Percentiles rank a stretch among this genome's conserved stretches.
These are phyloP conservation scores for Aphanomyces cochlioides DNA, from an alignment of 352 stramenopile genomes.

Conservation along the genomic window DNA sequence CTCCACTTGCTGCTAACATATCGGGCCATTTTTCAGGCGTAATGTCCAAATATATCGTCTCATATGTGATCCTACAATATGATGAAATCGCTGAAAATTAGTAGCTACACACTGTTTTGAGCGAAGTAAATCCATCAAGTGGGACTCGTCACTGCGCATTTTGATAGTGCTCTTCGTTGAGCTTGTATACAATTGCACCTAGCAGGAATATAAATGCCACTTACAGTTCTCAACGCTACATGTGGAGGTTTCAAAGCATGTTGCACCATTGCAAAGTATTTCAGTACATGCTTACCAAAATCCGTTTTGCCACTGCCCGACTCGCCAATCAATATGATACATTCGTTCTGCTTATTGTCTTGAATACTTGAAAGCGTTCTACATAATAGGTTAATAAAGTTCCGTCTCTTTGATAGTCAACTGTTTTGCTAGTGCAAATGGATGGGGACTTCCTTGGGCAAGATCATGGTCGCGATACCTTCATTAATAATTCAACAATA, in stretches of 20 bases:
- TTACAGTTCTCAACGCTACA: not conserved
- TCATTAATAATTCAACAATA: not conserved
- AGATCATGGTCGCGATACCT: constrained; percentile 28
- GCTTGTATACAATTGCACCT: constrained; percentile 69
- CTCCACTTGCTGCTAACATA: constrained; percentile 53
- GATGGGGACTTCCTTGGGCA: constrained; percentile 41
- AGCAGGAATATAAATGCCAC: constrained; percentile 30
- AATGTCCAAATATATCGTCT: constrained; percentile 69
- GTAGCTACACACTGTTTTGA: constrained; percentile 39
- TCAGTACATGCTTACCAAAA: constrained; percentile 70
- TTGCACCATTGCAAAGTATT: constrained; percentile 63
- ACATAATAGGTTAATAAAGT: not conserved
- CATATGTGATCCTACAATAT: constrained; percentile 48
- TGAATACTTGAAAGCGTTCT: not conserved
- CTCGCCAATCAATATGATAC: constrained; percentile 51
- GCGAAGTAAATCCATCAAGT: constrained; percentile 69
- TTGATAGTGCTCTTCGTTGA: constrained; percentile 80
- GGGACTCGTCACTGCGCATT: constrained; percentile 71
- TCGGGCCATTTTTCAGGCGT: constrained; percentile 57
- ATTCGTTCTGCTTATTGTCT: constrained; percentile 7
- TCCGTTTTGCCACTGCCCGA: constrained; percentile 76
- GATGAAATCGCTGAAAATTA: constrained; percentile 2
- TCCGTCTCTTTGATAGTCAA: constrained; percentile 20
- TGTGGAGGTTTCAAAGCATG: constrained; percentile 33
- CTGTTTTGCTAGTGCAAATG: constrained; percentile 72